Conservation (phyloP, 1,284 basidiomycete genomes). For the Ganoderma resinaceum region DNA sequence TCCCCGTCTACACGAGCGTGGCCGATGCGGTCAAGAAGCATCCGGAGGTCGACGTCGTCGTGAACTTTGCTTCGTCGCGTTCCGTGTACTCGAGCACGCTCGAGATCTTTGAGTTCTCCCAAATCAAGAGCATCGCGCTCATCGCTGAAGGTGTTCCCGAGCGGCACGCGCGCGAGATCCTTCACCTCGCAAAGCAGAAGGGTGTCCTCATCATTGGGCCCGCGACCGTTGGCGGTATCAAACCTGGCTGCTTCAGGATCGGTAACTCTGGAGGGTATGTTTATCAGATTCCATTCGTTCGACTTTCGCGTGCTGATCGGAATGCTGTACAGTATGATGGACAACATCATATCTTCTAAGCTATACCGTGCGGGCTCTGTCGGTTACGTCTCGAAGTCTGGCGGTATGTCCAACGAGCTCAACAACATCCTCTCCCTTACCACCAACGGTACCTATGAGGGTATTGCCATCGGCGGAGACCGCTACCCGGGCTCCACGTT, state of each 20-base stretch:
- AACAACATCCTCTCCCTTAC: conserved; percentile 99
- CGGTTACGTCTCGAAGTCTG: conserved; percentile 99
- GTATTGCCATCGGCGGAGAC: conserved; percentile 99
- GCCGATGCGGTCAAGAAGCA: conserved; percentile 95
- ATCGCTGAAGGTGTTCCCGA: conserved; percentile 99
- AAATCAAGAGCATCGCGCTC: conserved; percentile 88
- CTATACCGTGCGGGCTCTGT: conserved; percentile 98
- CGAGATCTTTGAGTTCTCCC: conserved; percentile 79
- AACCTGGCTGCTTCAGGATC: conserved; percentile 99
- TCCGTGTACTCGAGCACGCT: conserved; percentile 96
- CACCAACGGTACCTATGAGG: conserved; percentile 99
- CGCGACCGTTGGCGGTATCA: conserved; percentile 99
- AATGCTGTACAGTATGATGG: conserved; percentile 85
- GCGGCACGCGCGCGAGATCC: conserved; percentile 95
- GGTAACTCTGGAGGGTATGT: conserved; percentile 96
- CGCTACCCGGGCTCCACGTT: conserved; percentile 98
- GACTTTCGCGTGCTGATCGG: background rate
- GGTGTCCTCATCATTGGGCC: conserved; percentile 96
- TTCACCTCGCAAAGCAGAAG: conserved; percentile 88
- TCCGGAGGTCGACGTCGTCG: conserved; percentile 95
- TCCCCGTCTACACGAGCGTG: conserved; percentile 96
- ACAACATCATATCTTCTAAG: conserved; percentile 99
- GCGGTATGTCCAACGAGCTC: conserved; percentile 99
- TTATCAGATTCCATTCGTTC: background rate
- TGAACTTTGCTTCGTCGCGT: conserved; percentile 97